These are phyloP conservation scores for Ilyonectria destructans DNA, from an alignment of 2,329 filamentous ascomycete species.

Conservation along the genomic window DNA sequence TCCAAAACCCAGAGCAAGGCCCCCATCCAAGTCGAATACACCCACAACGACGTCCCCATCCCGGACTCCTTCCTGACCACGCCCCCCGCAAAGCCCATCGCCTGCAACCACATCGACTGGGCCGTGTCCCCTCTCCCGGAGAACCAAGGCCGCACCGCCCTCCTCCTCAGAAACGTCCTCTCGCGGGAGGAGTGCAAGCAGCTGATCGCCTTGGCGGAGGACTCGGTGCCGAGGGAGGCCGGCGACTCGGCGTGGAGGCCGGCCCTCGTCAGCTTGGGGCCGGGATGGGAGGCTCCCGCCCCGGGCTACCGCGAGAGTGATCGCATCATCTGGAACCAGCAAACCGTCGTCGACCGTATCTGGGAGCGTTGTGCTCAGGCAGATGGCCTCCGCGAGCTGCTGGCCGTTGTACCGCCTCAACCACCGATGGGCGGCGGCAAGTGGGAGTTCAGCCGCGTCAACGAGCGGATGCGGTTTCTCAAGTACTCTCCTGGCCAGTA, in stretches of 20 bases:
- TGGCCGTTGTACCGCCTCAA: conserved; percentile 56
- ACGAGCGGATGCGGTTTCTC: conserved; percentile 83
- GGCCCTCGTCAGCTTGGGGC: conserved; percentile 79
- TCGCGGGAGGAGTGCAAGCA: conserved; percentile 70
- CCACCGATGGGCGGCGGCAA: conserved; percentile 42
- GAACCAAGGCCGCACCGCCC: conserved; percentile 69
- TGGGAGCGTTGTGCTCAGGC: conserved; percentile 71
- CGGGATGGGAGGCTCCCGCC: conserved; percentile 69
- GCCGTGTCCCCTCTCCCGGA: conserved; percentile 63
- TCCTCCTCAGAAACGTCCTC: conserved; percentile 74
- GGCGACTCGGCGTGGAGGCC: conserved; percentile 71
- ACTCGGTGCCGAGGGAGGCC: conserved; percentile 59
- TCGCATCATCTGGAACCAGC: conserved; percentile 83
- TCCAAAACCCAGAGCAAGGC: conserved; percentile 23
- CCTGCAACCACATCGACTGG: conserved; percentile 68
- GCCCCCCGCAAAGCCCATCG: conserved; percentile 59
- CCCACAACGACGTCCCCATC: conserved; percentile 53
- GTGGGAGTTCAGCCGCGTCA: conserved; percentile 70
- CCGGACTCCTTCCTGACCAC: conserved; percentile 63
- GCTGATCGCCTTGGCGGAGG: conserved; percentile 68
- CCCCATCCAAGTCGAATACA: conserved; percentile 45
- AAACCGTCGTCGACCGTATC: conserved; percentile 74
- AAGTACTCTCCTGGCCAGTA: conserved; percentile 82
- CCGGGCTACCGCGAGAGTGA: conserved; percentile 78
- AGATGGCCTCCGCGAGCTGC: conserved; percentile 59